Percentiles rank a stretch among this genome's conserved stretches.
These are phyloP conservation scores for Thinopyrum elongatum DNA, from an alignment of 176 grass and related monocot species.

Conservation along the genomic window DNA sequence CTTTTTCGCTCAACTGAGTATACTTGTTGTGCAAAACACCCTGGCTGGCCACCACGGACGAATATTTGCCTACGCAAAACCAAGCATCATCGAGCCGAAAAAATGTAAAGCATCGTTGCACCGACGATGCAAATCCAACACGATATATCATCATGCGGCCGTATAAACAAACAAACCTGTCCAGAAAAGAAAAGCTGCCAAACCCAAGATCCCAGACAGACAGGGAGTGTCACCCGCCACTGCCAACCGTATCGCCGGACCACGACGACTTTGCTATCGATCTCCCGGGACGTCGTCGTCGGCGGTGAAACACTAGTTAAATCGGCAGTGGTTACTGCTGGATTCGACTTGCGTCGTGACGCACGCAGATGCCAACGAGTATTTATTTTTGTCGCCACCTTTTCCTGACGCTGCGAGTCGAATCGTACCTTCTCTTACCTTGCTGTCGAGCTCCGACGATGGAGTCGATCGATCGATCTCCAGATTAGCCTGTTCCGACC, in stretches of 20 bases:
- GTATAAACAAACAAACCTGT: background rate
- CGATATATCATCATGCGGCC: background rate
- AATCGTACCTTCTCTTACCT: too few relatives aligned
- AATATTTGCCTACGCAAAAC: too few relatives aligned
- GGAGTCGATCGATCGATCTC: background rate
- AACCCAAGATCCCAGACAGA: conserved; percentile 10
- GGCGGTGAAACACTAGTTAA: conserved; percentile 22
- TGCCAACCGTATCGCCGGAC: background rate
- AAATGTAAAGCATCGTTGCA: background rate
- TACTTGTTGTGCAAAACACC: too few relatives aligned
- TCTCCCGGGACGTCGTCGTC: background rate
- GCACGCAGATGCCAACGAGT: conserved; percentile 3
- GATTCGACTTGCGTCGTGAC: conserved; percentile 12
- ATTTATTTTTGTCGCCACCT: background rate
- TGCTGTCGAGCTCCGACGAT: background rate
- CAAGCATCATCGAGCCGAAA: too few relatives aligned
- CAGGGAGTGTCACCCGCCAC: background rate
- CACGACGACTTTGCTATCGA: background rate
- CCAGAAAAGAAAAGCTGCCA: background rate
- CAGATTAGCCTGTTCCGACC: background rate
- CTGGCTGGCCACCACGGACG: too few relatives aligned
- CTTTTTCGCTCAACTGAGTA: too few relatives aligned
- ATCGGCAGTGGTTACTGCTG: background rate
- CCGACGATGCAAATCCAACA: background rate
- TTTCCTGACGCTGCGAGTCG: background rate